Percentiles rank a stretch among this genome's conserved stretches.
Evolutionary conservation across 345 rosid species (phyloP).

Genomic region (Corymbia maculata): DNA sequence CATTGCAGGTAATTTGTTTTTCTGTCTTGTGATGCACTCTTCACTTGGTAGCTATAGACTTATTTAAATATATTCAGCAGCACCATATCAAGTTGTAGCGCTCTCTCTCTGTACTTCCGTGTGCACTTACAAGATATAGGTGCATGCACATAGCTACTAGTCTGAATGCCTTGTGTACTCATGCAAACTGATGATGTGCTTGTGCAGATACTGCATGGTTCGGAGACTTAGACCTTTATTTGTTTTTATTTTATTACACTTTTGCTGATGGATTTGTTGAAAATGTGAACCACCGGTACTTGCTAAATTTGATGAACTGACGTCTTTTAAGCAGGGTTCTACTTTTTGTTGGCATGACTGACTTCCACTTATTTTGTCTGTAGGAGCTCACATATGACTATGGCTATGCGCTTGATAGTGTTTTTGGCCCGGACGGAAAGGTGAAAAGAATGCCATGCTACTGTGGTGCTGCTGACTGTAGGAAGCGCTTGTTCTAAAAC

Average conservation of each 20-base stretch:
- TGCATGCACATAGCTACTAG: neutral
- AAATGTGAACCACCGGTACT: neutral
- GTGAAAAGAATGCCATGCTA: conserved; percentile 55
- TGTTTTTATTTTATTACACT: neutral
- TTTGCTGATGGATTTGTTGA: neutral
- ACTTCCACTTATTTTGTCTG: neutral
- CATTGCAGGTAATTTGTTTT: conserved; percentile 55
- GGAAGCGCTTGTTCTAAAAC: conserved; percentile 56
- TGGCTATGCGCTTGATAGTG: conserved; percentile 77
- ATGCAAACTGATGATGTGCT: neutral
- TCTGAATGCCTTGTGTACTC: neutral
- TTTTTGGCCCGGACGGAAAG: conserved; percentile 64
- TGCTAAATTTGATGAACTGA: neutral
- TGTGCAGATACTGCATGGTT: neutral
- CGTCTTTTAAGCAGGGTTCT: neutral
- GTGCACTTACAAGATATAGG: neutral
- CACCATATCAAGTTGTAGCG: neutral
- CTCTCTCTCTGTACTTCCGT: neutral
- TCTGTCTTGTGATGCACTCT: neutral
- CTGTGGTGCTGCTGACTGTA: conserved; percentile 70
- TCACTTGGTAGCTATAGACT: neutral
- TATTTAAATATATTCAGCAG: neutral
- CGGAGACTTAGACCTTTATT: neutral
- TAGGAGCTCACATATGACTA: conserved; percentile 93
- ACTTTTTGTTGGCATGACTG: neutral